Evolutionary conservation across 441 rosid genomes (phyloP), one percentile per base, ranked within the genome.

Genomic region (Arabidopsis lyrata): DNA sequence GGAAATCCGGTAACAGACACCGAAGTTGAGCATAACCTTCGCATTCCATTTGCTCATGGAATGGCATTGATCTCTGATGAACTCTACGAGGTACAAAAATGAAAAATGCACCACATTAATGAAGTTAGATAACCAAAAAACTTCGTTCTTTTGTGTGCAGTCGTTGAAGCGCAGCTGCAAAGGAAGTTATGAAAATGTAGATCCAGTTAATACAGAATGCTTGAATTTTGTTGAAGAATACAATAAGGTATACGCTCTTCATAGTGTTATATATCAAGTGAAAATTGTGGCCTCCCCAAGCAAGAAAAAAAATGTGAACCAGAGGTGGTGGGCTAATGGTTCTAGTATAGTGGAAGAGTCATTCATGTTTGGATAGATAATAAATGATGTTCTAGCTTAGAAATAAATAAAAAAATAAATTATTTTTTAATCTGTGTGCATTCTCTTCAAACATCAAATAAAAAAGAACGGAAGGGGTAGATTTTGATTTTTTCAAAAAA

Each of bases 1-100:
- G 95, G 89, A 35, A 85, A 85, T 72, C 84, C 87, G 0, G 0
- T 1, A 31, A 82, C 87, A 2, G 79, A 0, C 0, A 8, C 0
- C 29, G 27, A 49, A 0, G 27, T 59, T 24, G 87, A 85, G 56
- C 0, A 2, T 34, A 82, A 84, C 72, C 47, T 69, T 5, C 57
- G n/a, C 6, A 54, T 87, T 70, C 83, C 82, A 41, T 85, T 42
- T 77, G 78, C 80, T 66, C 81, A 87, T 77, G 84, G 89, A 68
- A 87, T 87, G 91, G 86, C 75, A 66, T 78, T 87, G 20, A 87
- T 87, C 41, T 87, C 91, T 3, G 84, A 87, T 60, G 89, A 85
- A 65, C 87, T 87, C 55, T 84, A 82, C 62, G 79, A 81, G 81
- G 89, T 82, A 22, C 27, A 8, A 49, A 22, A 22, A 72, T 3